These are phyloP conservation scores for Periconia sp. DNA, from an alignment of 2,329 filamentous ascomycete genomes.

Conservation along the genomic window DNA sequence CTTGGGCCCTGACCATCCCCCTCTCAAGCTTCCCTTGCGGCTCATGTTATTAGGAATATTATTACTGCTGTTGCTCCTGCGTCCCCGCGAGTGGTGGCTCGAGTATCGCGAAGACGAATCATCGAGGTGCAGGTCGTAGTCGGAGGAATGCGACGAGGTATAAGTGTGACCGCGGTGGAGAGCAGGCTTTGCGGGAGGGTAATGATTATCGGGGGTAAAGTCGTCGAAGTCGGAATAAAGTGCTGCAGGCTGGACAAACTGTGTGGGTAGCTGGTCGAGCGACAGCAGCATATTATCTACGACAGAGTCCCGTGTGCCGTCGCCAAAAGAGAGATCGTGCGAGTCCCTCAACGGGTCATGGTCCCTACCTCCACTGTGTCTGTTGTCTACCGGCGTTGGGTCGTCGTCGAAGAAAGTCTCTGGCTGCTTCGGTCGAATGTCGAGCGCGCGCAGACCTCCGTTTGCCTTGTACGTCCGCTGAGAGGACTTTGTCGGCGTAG, in stretches of 20 bases:
- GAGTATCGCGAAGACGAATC: conserved; percentile 50
- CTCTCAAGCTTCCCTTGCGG: conserved; percentile 44
- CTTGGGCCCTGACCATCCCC: conserved; percentile 25
- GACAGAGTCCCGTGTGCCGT: conserved; percentile 84
- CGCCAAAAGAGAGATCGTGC: conserved; percentile 84
- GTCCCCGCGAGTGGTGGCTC: conserved; percentile 56
- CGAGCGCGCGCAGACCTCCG: conserved; percentile 34
- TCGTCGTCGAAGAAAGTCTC: conserved; percentile 46
- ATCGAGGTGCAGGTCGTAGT: conserved; percentile 53
- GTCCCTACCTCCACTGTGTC: conserved; percentile 18
- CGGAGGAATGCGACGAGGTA: conserved; percentile 65
- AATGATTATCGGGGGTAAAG: conserved; percentile 41
- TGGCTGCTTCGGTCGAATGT: conserved; percentile 34
- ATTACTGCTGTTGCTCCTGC: conserved; percentile 81
- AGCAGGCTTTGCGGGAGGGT: conserved; percentile 35
- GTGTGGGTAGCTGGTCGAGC: conserved; percentile 69
- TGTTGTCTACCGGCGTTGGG: conserved; percentile 41
- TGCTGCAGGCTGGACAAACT: conserved; percentile 28
- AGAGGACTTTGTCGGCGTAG: conserved; percentile 38
- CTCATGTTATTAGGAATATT: conserved; percentile 57
- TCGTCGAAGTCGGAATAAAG: conserved; percentile 48
- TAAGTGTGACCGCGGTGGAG: conserved; percentile 65
- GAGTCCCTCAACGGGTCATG: conserved; percentile 60
- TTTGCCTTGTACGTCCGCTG: conserved; percentile 28
- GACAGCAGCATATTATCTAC: conserved; percentile 96